Base-by-base conservation (phyloP, 495 filamentous ascomycete species). In the Alectoria sarmentosa region DNA sequence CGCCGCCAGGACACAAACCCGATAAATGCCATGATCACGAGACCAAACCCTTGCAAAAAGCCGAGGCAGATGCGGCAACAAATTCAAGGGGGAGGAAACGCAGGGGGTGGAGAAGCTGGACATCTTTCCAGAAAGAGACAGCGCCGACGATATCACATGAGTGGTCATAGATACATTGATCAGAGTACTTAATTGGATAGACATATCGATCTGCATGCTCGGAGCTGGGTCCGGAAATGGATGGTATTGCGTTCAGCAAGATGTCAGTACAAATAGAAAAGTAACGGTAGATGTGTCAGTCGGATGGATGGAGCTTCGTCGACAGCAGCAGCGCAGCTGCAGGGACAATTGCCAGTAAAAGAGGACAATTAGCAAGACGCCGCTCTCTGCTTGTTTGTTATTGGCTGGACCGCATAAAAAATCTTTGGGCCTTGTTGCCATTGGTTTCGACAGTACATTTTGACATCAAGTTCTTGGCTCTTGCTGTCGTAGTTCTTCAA, bases 21-120 rank as follows among this genome's bases (percentile, higher is more conserved):
- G 7, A 28, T 28, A 10, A 49, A 28, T 26, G 14, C 10, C 38
- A 5, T 34, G 14, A 41, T 63, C 61, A 44, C 10, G 49, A n/a
- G 37, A 63, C 2, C 38, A 56, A 56, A 4, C 2, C 0, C 39
- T 37, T 30, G 49, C 26, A 30, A 46, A 32, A 59, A 30, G 41
- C 55, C 62, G n/a, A 58, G 55, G 41, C 26, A 28, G 60, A 39
- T 17, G 13, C 17, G 55, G 14, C 34, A n/a, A 64, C 9, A 1
- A 19, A 2, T 64, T 8, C 4, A 26, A 44, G n/a, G n/a, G n/a
- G n/a, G 46, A 36, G 1, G n/a, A 62, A 15, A 36, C 8, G 39
- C 5, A 46, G 54, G 14, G 39, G 30, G n/a, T 41, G n/a, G 37
- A 54, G 46, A 39, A 55, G 21, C 28, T 59, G 62, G 62, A 49